A percentile compares a stretch with the other conserved stretches of the same genome.
Conservation (phyloP, 176 grass and related monocot species). For the Ampelocalamus luodianensis region DNA sequence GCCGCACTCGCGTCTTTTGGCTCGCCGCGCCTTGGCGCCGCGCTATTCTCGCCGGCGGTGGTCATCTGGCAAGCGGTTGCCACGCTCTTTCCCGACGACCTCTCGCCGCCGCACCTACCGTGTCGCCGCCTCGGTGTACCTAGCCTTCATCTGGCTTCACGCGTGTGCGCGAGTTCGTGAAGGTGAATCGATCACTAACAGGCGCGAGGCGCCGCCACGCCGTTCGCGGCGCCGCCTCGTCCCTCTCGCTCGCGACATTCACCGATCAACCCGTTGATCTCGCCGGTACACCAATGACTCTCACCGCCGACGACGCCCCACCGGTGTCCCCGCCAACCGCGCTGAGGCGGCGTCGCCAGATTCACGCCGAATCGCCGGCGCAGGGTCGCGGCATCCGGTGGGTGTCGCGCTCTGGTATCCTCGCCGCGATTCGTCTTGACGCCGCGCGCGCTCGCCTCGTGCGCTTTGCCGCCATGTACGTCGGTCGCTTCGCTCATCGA, state of each 20-base stretch:
- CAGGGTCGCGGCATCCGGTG: slow-evolving; percentile 43
- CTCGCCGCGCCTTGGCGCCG: neutral
- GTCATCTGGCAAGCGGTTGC: too few species aligned
- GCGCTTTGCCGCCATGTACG: slow-evolving; percentile 45
- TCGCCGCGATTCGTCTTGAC: slow-evolving; percentile 43
- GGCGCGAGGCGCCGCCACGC: neutral
- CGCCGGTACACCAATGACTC: slow-evolving; percentile 10
- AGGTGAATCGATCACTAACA: neutral
- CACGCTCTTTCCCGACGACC: slow-evolving; percentile 45
- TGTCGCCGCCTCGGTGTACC: slow-evolving; percentile 30
- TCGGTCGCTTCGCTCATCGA: slow-evolving; percentile 48
- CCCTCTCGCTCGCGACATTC: slow-evolving; percentile 46
- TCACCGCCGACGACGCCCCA: slow-evolving; percentile 34
- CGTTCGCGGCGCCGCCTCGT: slow-evolving; percentile 44
- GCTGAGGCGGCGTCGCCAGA: slow-evolving; percentile 10
- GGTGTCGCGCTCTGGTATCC: slow-evolving; percentile 44
- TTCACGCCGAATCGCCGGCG: slow-evolving; percentile 41
- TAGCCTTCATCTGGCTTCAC: slow-evolving; percentile 20
- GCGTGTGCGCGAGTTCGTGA: neutral
- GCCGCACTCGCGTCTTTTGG: slow-evolving; percentile 48
- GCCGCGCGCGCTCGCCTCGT: slow-evolving; percentile 30
- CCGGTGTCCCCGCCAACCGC: slow-evolving; percentile 19
- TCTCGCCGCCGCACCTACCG: slow-evolving; percentile 22
- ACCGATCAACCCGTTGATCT: slow-evolving; percentile 48
- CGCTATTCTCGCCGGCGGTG: slow-evolving; percentile 14